Conservation (phyloP, 768 basidiomycete species). For the Calocera cornea region DNA sequence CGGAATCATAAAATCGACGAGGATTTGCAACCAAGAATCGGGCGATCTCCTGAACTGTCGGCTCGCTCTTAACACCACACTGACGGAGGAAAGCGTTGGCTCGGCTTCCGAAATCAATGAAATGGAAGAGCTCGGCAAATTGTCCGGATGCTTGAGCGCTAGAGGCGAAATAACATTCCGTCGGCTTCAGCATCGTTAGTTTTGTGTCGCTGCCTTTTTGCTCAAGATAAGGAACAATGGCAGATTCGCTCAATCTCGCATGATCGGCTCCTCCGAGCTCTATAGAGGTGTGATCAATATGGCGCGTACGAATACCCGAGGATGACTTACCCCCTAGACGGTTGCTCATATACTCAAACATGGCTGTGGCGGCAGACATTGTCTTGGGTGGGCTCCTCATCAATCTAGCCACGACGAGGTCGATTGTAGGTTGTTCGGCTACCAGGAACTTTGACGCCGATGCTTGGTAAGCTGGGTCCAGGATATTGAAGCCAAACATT, state of each 20-base stretch:
- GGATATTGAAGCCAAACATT: slow-evolving; percentile 59
- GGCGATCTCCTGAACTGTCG: slow-evolving; percentile 71
- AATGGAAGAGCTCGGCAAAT: slow-evolving; percentile 65
- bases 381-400: slow-evolving; percentile 45
- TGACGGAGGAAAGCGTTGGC: slow-evolving; percentile 77
- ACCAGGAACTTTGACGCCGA: slow-evolving; percentile 59
- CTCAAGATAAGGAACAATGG: background rate
- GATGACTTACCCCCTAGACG: slow-evolving; percentile 41
- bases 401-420: slow-evolving; percentile 45
- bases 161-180: slow-evolving; percentile 54
- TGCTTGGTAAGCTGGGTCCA: slow-evolving; percentile 39
- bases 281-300: background rate
- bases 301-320: background rate
- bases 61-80: slow-evolving; percentile 78
- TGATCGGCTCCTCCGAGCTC: background rate
- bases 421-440: slow-evolving; percentile 50
- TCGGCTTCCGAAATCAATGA: slow-evolving; percentile 70
- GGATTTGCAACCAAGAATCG: slow-evolving; percentile 57
- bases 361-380: slow-evolving; percentile 40
- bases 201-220: background rate
- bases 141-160: slow-evolving; percentile 21
- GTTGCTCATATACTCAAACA: slow-evolving; percentile 56
- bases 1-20: slow-evolving; percentile 51
- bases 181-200: slow-evolving; percentile 9
- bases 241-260: background rate